Evolutionary conservation across 129 eudicot species (phyloP).

Genomic region (Sambucus nigra): DNA sequence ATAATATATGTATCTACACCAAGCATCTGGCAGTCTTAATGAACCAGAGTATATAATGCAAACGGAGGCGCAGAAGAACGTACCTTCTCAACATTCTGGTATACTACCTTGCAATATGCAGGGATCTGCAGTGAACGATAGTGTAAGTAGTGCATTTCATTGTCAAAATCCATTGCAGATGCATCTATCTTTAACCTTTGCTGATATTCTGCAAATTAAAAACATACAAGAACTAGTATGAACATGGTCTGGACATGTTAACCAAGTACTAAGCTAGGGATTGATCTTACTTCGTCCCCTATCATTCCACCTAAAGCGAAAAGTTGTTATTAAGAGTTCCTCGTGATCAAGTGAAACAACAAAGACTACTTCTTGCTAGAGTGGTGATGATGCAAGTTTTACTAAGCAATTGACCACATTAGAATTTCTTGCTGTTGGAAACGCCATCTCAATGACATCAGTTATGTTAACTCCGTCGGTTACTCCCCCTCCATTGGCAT

Average conservation of each 20-base stretch:
- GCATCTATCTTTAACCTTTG: no score
- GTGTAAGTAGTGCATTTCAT: no score
- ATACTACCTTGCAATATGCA: no score
- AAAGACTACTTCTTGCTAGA: not conserved
- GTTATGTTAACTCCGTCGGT: conserved; percentile 24
- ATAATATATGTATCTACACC: no score
- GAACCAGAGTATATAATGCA: no score
- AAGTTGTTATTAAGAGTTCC: not conserved
- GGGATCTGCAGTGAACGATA: no score
- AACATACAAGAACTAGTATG: no score
- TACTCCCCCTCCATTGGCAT: conserved; percentile 28
- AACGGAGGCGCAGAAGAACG: no score
- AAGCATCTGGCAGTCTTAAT: no score
- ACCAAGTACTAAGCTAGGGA: conserved; percentile 65
- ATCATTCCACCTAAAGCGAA: conserved; percentile 8
- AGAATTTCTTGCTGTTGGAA: conserved; percentile 58
- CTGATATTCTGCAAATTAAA: no score
- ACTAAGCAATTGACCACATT: conserved; percentile 29
- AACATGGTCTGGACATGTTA: conserved; percentile 21
- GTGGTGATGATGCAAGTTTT: not conserved
- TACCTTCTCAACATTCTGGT: no score
- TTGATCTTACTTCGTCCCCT: conserved; percentile 44
- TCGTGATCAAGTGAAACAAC: not conserved
- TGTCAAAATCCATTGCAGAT: no score
- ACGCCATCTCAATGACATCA: conserved; percentile 24